phyloP scores from a whole-genome alignment of 768 basidiomycete genomes.

The Termitomyces sp. region DNA sequence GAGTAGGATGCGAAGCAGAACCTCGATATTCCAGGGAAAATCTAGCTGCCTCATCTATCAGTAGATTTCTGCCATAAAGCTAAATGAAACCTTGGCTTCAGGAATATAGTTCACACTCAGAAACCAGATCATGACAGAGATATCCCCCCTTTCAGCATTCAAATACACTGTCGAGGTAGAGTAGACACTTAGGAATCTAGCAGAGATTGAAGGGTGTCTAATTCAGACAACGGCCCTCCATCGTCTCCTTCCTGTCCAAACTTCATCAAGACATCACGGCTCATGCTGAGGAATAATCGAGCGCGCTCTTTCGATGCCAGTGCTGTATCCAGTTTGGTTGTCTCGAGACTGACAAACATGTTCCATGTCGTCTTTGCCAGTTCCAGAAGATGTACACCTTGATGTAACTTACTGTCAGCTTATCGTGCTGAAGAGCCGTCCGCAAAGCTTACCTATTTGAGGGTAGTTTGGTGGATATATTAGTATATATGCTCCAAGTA shows the following conservation, averaged over 20 bases:
- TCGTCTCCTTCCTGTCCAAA: constrained; percentile 62
- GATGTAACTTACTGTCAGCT: neutral
- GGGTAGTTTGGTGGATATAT: constrained; percentile 77
- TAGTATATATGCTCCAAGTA: constrained; percentile 61
- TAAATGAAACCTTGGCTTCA: neutral
- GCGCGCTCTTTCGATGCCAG: constrained; percentile 22
- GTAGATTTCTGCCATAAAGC: neutral
- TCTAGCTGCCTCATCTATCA: no score
- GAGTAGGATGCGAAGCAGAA: neutral
- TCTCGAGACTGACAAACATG: constrained; percentile 31
- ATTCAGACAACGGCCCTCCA: constrained; percentile 53
- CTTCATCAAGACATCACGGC: constrained; percentile 34
- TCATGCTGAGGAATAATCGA: constrained; percentile 32
- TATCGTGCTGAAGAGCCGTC: neutral
- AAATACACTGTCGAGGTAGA: neutral
- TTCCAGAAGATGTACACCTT: constrained; percentile 74
- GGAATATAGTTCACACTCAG: neutral
- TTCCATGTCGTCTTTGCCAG: constrained; percentile 80
- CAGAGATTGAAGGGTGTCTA: constrained; percentile 35
- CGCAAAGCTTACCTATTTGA: constrained; percentile 56
- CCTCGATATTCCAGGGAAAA: neutral
- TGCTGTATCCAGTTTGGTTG: constrained; percentile 14
- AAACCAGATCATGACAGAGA: neutral
- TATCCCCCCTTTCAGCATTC: neutral
- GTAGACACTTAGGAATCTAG: constrained; percentile 20